Conservation (phyloP, 2,329 filamentous ascomycete species). For the Aspergillaceae sp. region DNA sequence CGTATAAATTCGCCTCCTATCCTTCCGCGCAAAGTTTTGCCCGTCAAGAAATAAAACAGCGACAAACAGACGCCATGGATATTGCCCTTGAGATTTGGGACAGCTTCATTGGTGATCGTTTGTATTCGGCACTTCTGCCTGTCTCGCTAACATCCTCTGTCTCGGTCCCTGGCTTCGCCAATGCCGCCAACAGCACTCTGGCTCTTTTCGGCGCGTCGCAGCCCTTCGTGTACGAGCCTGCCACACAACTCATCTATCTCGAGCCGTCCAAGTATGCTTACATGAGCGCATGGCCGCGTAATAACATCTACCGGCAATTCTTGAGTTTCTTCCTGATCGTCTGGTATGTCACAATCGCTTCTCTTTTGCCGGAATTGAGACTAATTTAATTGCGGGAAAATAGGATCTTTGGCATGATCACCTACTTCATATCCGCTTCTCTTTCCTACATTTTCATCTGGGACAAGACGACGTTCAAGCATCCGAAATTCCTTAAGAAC, state of each 20-base stretch:
- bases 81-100: slow-evolving; percentile 80
- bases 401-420: slow-evolving; percentile 72
- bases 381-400: not conserved
- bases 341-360: slow-evolving; percentile 12
- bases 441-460: slow-evolving; percentile 82
- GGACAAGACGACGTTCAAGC: slow-evolving; percentile 76
- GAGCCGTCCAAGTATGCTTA: slow-evolving; percentile 19
- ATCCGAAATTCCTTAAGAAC: slow-evolving; percentile 90
- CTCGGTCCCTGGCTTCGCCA: slow-evolving; percentile 41
- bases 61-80: slow-evolving; percentile 57
- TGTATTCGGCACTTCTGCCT: slow-evolving; percentile 67
- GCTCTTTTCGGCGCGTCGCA: slow-evolving; percentile 46
- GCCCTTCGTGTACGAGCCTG: slow-evolving; percentile 54
- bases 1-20: not conserved
- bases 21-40: not conserved
- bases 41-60: not conserved
- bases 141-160: slow-evolving; percentile 47
- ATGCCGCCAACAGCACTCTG: slow-evolving; percentile 48
- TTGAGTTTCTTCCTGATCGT: slow-evolving; percentile 21
- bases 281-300: slow-evolving; percentile 22
- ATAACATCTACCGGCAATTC: slow-evolving; percentile 19
- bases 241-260: slow-evolving; percentile 49
- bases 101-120: slow-evolving; percentile 68
- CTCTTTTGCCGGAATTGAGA: not conserved
- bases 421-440: slow-evolving; percentile 75